A percentile compares a stretch with the other conserved stretches of the same genome.
phyloP scores from a whole-genome alignment of 2,329 filamentous ascomycete genomes.

The Cordyceps farinosa region DNA sequence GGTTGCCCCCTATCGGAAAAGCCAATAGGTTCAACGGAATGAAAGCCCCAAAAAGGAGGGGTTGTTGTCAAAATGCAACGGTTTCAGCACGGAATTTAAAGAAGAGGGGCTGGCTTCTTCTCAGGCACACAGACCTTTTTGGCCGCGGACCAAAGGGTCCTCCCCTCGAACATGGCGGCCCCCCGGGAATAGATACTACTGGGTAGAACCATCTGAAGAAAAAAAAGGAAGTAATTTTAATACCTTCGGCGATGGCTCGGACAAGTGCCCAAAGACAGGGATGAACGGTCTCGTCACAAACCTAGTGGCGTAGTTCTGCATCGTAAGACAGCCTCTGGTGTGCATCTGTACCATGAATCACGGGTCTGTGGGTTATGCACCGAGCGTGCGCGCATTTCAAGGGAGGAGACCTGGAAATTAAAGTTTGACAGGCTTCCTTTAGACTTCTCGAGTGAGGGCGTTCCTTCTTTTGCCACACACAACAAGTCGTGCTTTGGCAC shows the following conservation, averaged over 20 bases:
- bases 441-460: neutral
- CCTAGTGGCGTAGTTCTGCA: no score
- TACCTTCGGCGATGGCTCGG: neutral
- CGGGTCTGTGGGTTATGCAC: conserved; percentile 12
- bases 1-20: neutral
- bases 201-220: no score
- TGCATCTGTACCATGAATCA: neutral
- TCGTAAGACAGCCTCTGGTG: neutral
- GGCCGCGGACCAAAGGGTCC: neutral
- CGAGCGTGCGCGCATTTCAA: neutral
- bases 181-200: neutral
- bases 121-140: neutral
- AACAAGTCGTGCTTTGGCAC: neutral
- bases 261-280: neutral
- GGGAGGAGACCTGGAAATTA: neutral
- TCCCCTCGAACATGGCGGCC: neutral
- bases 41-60: neutral
- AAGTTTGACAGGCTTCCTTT: conserved; percentile 9
- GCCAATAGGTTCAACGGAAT: neutral
- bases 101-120: neutral
- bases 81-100: neutral
- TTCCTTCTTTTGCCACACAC: neutral
- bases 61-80: neutral
- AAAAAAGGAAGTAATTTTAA: no score
- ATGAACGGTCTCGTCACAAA: no score